Percentiles rank a stretch among this genome's conserved stretches.
These are phyloP conservation scores for Phycomyces nitens DNA, from an alignment of 192 early-diverging fungal species.

Conservation along the genomic window DNA sequence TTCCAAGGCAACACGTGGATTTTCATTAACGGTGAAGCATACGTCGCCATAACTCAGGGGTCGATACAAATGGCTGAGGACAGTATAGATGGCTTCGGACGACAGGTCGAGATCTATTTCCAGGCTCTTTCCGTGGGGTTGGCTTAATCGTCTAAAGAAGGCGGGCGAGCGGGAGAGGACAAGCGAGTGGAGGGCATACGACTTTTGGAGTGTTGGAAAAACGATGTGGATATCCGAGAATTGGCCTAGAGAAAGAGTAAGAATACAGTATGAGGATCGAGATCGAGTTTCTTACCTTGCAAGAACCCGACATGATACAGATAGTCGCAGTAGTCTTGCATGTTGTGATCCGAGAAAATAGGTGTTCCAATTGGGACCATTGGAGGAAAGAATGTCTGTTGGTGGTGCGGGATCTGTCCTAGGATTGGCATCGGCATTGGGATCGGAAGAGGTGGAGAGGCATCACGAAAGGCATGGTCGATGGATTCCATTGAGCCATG, in stretches of 20 bases:
- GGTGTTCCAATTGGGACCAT: neutral
- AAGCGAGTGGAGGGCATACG: constrained; percentile 15
- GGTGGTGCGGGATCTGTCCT: neutral
- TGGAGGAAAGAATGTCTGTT: neutral
- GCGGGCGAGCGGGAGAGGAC: constrained; percentile 23
- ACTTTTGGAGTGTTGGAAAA: constrained; percentile 15
- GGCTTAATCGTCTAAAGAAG: constrained; percentile 9
- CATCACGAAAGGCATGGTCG: neutral
- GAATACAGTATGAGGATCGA: neutral
- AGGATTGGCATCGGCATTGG: neutral
- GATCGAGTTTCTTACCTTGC: neutral
- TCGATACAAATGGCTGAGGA: constrained; percentile 9
- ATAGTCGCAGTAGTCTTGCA: constrained; percentile 1
- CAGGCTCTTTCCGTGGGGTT: constrained; percentile 5
- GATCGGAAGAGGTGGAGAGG: neutral
- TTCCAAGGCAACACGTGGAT: constrained; percentile 16
- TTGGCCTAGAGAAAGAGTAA: constrained; percentile 3
- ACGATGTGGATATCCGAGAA: constrained; percentile 22
- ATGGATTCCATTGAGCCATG: neutral
- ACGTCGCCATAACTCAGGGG: constrained; percentile 9
- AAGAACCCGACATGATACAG: constrained; percentile 1
- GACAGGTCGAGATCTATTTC: constrained; percentile 2
- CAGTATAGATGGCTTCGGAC: constrained; percentile 16
- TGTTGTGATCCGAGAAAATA: neutral
- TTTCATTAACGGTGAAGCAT: constrained; percentile 2